These are phyloP conservation scores for Thymus quinquecostatus DNA, from an alignment of 257 asterid species.

Conservation along the genomic window DNA sequence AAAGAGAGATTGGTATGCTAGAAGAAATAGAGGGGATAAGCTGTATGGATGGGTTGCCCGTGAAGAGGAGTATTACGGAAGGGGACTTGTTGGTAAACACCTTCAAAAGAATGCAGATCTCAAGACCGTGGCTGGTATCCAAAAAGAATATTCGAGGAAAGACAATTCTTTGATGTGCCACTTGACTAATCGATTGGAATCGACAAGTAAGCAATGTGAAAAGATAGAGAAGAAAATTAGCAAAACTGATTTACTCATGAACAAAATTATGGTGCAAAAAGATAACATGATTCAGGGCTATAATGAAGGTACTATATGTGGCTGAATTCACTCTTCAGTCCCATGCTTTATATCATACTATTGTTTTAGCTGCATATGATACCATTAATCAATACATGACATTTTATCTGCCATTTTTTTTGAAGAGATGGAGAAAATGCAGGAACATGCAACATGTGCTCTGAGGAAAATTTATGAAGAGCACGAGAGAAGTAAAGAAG, in stretches of 20 bases:
- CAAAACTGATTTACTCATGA: conserved; percentile 54
- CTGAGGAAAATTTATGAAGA: conserved; percentile 55
- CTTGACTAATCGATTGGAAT: conserved; percentile 51
- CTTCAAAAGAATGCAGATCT: conserved; percentile 81
- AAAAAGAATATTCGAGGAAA: conserved; percentile 57
- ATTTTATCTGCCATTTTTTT: conserved; percentile 10
- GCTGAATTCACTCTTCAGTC: conserved; percentile 23
- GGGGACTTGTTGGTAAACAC: conserved; percentile 59
- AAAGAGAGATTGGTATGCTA: conserved; percentile 61
- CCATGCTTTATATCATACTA: conserved; percentile 19
- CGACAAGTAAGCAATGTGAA: conserved; percentile 56
- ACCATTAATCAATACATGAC: conserved; percentile 1
- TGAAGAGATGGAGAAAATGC: conserved; percentile 73
- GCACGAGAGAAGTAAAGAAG: conserved; percentile 51
- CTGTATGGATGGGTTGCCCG: conserved; percentile 90
- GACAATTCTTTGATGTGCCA: conserved; percentile 51
- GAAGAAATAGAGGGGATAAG: conserved; percentile 48
- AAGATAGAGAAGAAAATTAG: conserved; percentile 61
- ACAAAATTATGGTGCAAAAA: conserved; percentile 57
- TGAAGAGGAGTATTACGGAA: conserved; percentile 54
- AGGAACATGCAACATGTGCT: conserved; percentile 49
- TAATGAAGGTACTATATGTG: conserved; percentile 56
- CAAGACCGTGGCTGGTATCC: conserved; percentile 63
- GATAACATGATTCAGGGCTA: conserved; percentile 59
- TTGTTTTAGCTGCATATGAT: conserved; percentile 7